Evolutionary conservation across 2,329 filamentous ascomycete species (phyloP), one percentile per base, ranked within the genome.

Genomic region (Colletotrichum gloeosporioides): DNA sequence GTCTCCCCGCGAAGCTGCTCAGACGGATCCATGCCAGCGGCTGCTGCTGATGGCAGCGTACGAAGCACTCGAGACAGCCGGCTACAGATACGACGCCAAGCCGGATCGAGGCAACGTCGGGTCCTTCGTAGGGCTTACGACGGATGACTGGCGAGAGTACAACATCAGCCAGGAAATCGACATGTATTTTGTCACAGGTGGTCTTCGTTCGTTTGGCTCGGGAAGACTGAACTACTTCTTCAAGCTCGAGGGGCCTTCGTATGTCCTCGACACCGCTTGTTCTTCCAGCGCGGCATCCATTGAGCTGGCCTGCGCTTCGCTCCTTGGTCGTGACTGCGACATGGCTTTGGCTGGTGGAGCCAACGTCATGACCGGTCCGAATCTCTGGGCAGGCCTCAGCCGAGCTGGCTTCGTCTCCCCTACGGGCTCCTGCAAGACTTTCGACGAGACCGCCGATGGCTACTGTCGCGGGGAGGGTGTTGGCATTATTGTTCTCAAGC

Each of bases 1-100:
- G 89, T 96, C 94, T 44, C 94, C 95, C 2, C 90, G 93, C 76
- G 95, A 96, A 84, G 94, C 94, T 13, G 89, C 90, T 31, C 13
- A 74, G 78, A 92, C 91, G 8, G 92, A 94, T 81, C 92, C 92
- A 2, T 92, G 92, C 85, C 92, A 92, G 80, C 88, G 92, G 79
- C 84, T 93, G 32, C 90, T 91, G 5, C 84, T 94, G 7, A 88
- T 91, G 27, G 92, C 91, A 16, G 91, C 91, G 0, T 93, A 93
- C 78, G 92, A 93, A 79, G 92, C 92, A 3, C 85, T 94, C 62
- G 92, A 94, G 81, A 91, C 91, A 87, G 91, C 90, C 57, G 92
- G 92, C 7, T 44, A 31, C 22, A 39, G 39, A 25, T 59, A 59
- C 55, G 55, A 59, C 8, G n/a, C 27, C 18, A 59, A 29, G 55